Percentiles rank a stretch among this genome's conserved stretches.
These are phyloP conservation scores for Chenopodium album DNA, from an alignment of 148 eudicot species.

Conservation along the genomic window DNA sequence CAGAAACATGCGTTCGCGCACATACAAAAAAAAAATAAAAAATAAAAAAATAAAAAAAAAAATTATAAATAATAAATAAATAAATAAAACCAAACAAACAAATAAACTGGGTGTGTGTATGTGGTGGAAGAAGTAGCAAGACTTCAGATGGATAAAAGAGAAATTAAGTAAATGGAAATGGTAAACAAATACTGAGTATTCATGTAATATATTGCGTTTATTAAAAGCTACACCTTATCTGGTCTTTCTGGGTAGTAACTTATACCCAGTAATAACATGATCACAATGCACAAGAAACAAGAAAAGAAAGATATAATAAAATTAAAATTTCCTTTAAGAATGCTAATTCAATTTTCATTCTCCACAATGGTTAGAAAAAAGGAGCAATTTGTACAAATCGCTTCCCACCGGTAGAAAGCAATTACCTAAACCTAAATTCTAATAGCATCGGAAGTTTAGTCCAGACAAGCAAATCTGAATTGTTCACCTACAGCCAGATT, in stretches of 20 bases:
- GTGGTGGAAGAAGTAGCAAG: background rate
- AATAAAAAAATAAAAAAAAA: too few species aligned
- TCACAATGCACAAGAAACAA: conserved; percentile 1
- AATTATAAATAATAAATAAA: too few species aligned
- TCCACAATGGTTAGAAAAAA: background rate
- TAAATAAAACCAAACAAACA: too few species aligned
- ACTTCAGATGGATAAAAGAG: background rate
- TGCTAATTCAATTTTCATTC: background rate
- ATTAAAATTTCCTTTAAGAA: background rate
- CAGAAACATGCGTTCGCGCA: too few species aligned
- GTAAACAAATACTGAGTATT: background rate
- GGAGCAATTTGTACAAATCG: conserved; percentile 6
- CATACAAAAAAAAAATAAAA: too few species aligned
- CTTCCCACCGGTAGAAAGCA: conserved; percentile 1
- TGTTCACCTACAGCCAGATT: conserved; percentile 12
- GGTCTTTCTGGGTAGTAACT: background rate
- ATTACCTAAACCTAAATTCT: conserved; percentile 6
- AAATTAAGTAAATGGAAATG: background rate
- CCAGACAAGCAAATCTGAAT: conserved; percentile 2
- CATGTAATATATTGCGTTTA: background rate
- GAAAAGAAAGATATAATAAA: background rate
- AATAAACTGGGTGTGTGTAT: background rate
- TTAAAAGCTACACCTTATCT: background rate
- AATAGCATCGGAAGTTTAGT: background rate
- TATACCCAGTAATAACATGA: background rate